These are phyloP conservation scores for Trapa incisa DNA, from an alignment of 345 rosid species.

Conservation along the genomic window DNA sequence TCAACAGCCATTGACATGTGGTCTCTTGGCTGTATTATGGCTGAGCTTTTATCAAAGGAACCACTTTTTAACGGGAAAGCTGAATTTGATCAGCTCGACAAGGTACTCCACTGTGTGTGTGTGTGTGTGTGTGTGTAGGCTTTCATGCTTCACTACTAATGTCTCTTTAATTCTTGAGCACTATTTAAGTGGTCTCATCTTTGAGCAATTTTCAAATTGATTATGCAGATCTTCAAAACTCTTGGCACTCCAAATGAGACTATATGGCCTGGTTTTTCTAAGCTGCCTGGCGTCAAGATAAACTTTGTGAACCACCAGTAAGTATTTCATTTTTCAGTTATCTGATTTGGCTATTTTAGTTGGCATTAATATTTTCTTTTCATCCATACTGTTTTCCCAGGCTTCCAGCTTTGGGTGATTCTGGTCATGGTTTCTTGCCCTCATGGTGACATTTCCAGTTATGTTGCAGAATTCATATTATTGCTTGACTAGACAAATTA, in stretches of 20 bases:
- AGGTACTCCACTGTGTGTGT: constrained; percentile 32
- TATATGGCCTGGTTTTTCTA: constrained; percentile 95
- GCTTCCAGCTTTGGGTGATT: constrained; percentile 84
- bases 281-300: constrained; percentile 92
- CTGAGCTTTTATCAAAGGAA: constrained; percentile 74
- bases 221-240: constrained; percentile 62
- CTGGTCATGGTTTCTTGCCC: constrained; percentile 78
- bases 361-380: constrained; percentile 31
- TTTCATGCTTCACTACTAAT: not conserved
- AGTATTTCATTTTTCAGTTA: constrained; percentile 24
- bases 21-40: constrained; percentile 99
- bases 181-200: too few relatives aligned
- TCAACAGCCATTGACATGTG: constrained; percentile 99
- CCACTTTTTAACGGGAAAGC: constrained; percentile 91
- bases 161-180: not conserved
- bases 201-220: not conserved
- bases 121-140: not conserved
- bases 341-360: constrained; percentile 11
- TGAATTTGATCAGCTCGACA: constrained; percentile 96
- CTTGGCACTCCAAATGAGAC: constrained; percentile 95
- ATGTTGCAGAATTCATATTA: constrained; percentile 15
- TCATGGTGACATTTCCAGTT: constrained; percentile 44
- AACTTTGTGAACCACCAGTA: constrained; percentile 98
- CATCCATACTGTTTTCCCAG: constrained; percentile 60
- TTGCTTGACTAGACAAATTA: constrained; percentile 30